Base-by-base conservation (phyloP, 345 rosid species). In the Eucalyptus regnans region DNA sequence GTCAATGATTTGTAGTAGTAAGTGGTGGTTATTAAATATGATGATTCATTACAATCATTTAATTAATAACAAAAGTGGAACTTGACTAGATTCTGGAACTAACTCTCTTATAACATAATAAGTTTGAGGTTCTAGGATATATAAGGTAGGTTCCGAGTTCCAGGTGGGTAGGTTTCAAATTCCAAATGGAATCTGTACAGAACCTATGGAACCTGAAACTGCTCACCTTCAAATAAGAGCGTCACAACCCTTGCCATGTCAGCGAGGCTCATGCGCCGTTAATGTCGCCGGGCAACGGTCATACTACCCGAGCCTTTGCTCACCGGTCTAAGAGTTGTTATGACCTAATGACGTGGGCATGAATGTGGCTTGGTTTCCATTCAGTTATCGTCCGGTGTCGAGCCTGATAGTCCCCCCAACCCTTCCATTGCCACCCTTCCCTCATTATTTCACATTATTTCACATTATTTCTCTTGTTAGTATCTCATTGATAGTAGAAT, bases 121-220 rank as follows among this genome's bases (percentile, higher is more conserved):
- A 52, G 4, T 52, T 52, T 52, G 58, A 52, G 23, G 8, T 52
- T 52, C 9, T 1, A 7, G 0, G 1, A 18, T 52, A 52, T 52
- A 52, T 52, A 52, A 52, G 56, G 3, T 52, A 52, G 9, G 9
- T 1, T 3, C 0, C 0, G 5, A 52, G 58, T 52, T 52, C 23
- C 0, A 18, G 9, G 18, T 52, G 4, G 3, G 10, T 52, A 52
- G 58, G 25, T 52, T 52, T 52, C 10, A 3, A 4, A 4, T 52
- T 18, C 23, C 20, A 52, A 18, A 3, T 18, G 25, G 10, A 52
- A 18, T 4, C 4, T 0, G 1, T 52, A 0, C 2, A 52, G 0
- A 52, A 52, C 20, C 2, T 52, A 3, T 18, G 58, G 2, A 52
- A 52, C 10, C 0, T 0, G 10, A 9, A 52, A 18, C 8, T 1